A percentile compares a stretch with the other conserved stretches of the same genome.
These are phyloP conservation scores for Kwoniella botswanensis DNA, from an alignment of 768 basidiomycete genomes.

Conservation along the genomic window DNA sequence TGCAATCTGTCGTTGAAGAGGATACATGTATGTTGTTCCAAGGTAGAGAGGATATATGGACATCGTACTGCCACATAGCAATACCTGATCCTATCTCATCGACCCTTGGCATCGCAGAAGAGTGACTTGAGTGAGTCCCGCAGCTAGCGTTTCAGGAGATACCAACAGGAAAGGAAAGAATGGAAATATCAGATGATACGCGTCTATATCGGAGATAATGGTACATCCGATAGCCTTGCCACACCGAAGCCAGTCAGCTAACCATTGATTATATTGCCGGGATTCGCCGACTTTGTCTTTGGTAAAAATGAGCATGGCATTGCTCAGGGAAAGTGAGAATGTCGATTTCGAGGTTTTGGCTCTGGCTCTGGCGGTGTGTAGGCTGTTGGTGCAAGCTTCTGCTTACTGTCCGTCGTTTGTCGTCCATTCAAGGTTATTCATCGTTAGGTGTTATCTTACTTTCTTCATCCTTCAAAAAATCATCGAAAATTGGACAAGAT, in stretches of 20 bases:
- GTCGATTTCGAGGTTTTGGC: too few species aligned
- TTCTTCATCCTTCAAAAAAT: conserved; percentile 24
- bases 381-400: conserved; percentile 10
- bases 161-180: too few species aligned
- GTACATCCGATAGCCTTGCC: not conserved
- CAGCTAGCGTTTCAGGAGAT: too few species aligned
- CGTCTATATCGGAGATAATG: conserved; percentile 6
- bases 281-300: not conserved
- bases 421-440: conserved; percentile 4
- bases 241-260: not conserved
- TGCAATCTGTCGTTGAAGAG: too few species aligned
- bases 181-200: not conserved
- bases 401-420: not conserved
- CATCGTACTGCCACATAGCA: too few species aligned
- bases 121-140: too few species aligned
- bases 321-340: too few species aligned
- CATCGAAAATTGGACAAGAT: conserved; percentile 25
- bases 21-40: too few species aligned
- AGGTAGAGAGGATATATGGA: too few species aligned
- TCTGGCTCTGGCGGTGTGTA: too few species aligned
- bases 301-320: not conserved
- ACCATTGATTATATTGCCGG: not conserved
- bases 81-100: too few species aligned
- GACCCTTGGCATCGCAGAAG: too few species aligned
- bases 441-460: not conserved